Conservation (phyloP, 1,284 basidiomycete genomes). For the Puccinia horiana region DNA sequence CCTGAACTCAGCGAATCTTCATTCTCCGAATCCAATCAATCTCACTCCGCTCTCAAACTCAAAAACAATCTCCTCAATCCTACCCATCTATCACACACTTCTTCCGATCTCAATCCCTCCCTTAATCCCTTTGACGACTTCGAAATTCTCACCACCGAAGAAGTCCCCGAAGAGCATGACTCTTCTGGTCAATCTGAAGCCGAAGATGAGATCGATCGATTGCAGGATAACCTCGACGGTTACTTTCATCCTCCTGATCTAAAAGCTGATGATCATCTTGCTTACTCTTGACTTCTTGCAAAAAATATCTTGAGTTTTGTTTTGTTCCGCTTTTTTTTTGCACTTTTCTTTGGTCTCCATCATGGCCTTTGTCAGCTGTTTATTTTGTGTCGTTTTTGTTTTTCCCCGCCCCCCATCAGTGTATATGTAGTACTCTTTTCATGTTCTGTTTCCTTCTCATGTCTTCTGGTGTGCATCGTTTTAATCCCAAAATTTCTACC, state of each 20-base stretch:
- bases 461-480: too few relatives aligned
- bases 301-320: too few relatives aligned
- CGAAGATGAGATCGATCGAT: constrained; percentile 20
- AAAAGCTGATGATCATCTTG: not conserved
- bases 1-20: not conserved
- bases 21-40: not conserved
- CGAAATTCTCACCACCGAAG: constrained; percentile 14
- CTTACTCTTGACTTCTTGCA: not conserved
- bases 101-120: not conserved
- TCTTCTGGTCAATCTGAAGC: not conserved
- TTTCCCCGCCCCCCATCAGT: too few relatives aligned
- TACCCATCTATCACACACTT: not conserved
- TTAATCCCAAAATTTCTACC: too few relatives aligned
- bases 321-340: not conserved
- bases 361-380: too few relatives aligned
- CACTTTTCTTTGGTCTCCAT: not conserved
- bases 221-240: not conserved
- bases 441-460: too few relatives aligned
- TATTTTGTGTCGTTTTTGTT: too few relatives aligned
- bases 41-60: not conserved
- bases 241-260: constrained; percentile 12
- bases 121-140: constrained; percentile 26
- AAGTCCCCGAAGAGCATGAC: constrained; percentile 4
- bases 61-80: not conserved
- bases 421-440: too few relatives aligned